Evolutionary conservation across 352 stramenopile genomes (phyloP).

Genomic region (Globisporangium paddicum): DNA sequence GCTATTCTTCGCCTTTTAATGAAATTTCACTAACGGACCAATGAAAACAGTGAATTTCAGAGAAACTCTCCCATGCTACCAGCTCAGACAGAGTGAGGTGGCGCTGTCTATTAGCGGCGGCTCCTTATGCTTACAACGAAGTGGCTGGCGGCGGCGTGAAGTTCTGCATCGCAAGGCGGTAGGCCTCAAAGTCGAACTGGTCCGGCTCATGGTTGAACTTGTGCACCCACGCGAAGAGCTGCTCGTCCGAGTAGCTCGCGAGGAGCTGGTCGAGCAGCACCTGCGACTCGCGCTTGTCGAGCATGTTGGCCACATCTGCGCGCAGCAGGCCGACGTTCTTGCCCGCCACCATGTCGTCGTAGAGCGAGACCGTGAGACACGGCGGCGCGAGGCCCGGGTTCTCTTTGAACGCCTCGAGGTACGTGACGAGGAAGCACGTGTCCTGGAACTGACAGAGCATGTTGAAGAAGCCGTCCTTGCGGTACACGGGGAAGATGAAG

Average conservation of each 20-base stretch:
- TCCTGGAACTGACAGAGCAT: conserved; percentile 89
- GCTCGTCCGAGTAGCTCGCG: conserved; percentile 61
- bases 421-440: conserved; percentile 85
- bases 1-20: not conserved
- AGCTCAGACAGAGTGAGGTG: not conserved
- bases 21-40: not conserved
- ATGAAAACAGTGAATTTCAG: no score
- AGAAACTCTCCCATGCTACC: no score
- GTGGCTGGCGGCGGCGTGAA: conserved; percentile 3
- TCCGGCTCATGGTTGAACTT: conserved; percentile 85
- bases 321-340: conserved; percentile 75
- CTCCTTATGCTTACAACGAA: not conserved
- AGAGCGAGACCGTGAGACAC: conserved; percentile 79
- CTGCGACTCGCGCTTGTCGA: conserved; percentile 81
- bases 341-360: conserved; percentile 61
- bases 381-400: conserved; percentile 70
- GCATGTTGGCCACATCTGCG: conserved; percentile 82
- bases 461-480: conserved; percentile 84
- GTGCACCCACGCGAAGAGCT: conserved; percentile 67
- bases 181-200: conserved; percentile 83
- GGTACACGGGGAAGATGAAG: conserved; percentile 84
- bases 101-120: not conserved
- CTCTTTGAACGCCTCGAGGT: conserved; percentile 85
- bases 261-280: conserved; percentile 59
- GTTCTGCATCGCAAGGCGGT: conserved; percentile 44